Conservation (phyloP, 768 basidiomycete species). For the Termitomyces sp. region DNA sequence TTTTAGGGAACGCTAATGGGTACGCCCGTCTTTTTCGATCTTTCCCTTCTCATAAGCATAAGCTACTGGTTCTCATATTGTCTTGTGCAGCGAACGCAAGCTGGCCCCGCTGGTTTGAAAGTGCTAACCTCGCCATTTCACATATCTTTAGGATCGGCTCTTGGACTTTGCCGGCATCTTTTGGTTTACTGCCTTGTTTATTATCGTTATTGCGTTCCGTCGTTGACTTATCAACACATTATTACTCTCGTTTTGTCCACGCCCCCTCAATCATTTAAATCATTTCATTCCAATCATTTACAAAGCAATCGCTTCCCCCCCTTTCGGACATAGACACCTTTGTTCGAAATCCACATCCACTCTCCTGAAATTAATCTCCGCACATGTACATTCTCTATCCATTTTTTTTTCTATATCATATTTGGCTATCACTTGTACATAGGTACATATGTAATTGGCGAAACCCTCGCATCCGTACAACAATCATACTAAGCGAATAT, state of each 20-base stretch:
- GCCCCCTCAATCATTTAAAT: background rate
- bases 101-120: slow-evolving; percentile 8
- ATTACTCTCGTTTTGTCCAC: background rate
- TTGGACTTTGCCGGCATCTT: background rate
- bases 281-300: background rate
- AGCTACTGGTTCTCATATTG: background rate
- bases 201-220: background rate
- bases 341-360: background rate
- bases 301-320: background rate
- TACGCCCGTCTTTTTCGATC: slow-evolving; percentile 17
- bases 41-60: background rate
- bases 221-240: background rate
- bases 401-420: background rate
- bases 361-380: background rate
- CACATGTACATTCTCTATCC: background rate
- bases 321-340: background rate
- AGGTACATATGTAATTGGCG: background rate
- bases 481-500: background rate
- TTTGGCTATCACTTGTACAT: background rate
- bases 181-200: background rate
- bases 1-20: slow-evolving; percentile 39
- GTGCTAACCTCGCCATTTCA: background rate
- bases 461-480: background rate
- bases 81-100: slow-evolving; percentile 15
- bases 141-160: background rate